These are phyloP conservation scores for Claviceps capensis DNA, from an alignment of 2,329 filamentous ascomycete genomes.

Conservation along the genomic window DNA sequence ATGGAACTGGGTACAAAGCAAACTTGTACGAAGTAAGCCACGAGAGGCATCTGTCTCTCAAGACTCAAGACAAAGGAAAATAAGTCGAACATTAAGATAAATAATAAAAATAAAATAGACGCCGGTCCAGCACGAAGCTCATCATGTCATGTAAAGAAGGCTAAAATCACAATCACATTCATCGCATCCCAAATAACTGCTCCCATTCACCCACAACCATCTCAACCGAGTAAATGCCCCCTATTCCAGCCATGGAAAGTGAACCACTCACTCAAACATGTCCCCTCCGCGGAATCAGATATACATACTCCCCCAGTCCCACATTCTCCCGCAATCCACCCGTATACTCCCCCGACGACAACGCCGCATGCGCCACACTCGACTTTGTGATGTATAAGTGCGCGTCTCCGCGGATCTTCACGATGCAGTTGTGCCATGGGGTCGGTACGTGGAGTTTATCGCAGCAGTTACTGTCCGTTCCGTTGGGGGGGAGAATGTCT, in stretches of 20 bases:
- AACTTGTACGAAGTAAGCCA: too few species aligned
- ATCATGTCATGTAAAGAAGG: too few species aligned
- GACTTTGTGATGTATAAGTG: constrained; percentile 12
- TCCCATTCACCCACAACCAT: background rate
- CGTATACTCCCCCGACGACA: constrained; percentile 2
- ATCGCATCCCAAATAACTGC: too few species aligned
- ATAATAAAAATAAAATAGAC: too few species aligned
- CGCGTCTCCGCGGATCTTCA: constrained; percentile 12
- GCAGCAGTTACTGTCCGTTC: constrained; percentile 7
- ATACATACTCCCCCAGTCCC: background rate
- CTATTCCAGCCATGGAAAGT: too few species aligned
- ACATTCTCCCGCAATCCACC: background rate
- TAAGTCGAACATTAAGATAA: too few species aligned
- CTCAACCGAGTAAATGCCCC: background rate
- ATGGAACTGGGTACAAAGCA: too few species aligned
- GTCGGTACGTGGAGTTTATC: constrained; percentile 23
- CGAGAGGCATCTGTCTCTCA: too few species aligned
- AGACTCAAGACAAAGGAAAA: too few species aligned
- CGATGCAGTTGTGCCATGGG: constrained; percentile 29
- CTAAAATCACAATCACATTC: too few species aligned
- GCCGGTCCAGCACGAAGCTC: too few species aligned
- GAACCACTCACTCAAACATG: background rate
- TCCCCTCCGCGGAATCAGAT: background rate
- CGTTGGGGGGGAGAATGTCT: constrained; percentile 16
- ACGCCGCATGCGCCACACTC: constrained; percentile 7